Conservation (phyloP, 192 early-diverging fungal species). For the Coemansia sp. region DNA sequence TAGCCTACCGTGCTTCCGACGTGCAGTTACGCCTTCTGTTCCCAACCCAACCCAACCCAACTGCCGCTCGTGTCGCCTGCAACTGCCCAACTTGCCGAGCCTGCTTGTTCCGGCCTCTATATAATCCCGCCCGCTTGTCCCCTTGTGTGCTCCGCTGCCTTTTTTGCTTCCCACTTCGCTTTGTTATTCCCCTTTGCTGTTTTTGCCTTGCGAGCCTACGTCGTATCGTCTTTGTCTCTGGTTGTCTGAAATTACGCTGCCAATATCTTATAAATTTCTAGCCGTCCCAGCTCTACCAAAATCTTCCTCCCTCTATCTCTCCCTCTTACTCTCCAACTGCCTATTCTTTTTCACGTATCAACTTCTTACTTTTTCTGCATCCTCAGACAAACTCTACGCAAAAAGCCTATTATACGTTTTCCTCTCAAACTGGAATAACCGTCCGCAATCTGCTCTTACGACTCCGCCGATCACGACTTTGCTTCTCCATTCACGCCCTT, state of each 20-base stretch:
- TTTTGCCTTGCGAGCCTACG: neutral
- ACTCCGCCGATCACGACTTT: too few relatives aligned
- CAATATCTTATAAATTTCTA: too few relatives aligned
- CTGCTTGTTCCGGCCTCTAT: neutral
- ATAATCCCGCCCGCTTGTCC: conserved; percentile 1
- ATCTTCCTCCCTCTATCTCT: neutral
- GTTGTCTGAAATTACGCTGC: neutral
- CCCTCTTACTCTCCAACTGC: neutral
- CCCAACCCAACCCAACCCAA: too few relatives aligned
- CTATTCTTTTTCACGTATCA: neutral
- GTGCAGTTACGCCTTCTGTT: too few relatives aligned
- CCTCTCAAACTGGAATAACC: too few relatives aligned
- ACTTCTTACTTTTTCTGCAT: neutral
- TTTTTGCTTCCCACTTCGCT: conserved; percentile 2
- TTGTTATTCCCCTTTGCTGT: conserved; percentile 4
- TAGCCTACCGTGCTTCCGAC: too few relatives aligned
- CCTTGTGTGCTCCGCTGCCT: neutral
- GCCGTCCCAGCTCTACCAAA: too few relatives aligned
- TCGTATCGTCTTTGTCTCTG: neutral
- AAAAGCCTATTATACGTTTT: too few relatives aligned
- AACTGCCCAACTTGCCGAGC: too few relatives aligned
- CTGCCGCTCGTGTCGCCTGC: too few relatives aligned
- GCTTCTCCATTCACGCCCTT: too few relatives aligned
- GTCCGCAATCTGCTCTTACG: too few relatives aligned
- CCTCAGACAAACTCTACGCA: neutral